Evolutionary conservation across 2,329 filamentous ascomycete species (phyloP), one percentile per base, ranked within the genome.

Genomic region (Lecanosticta acicola): DNA sequence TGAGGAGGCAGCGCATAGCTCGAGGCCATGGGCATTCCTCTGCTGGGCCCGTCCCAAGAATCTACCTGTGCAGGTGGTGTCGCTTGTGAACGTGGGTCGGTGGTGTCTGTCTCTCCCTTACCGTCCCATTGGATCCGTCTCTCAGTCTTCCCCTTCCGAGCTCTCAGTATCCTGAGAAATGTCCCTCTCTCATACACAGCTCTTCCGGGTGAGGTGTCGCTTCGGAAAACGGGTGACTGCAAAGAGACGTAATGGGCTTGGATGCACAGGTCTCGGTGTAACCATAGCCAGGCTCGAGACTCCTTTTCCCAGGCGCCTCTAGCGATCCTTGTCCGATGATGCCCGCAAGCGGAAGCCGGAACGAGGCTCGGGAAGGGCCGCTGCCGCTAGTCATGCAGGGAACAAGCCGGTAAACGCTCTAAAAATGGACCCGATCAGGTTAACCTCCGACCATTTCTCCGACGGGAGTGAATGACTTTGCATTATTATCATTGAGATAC

Each of bases 1-100:
- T 33, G 14, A 7, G 62, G 48, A 39, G 71, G 69, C 51, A 71
- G 62, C 36, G 69, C 69, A 64, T 72, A 72, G 46, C 66, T 68
- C 46, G 69, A 70, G 49, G 69, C 68, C 70, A 73, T 73, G 3
- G 29, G 13, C 39, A 35, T 19, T 29, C 29, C 39, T n/a, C n/a
- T 16, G 8, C 24, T 11, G 7, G 24, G 7, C 7, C 24, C 7
- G 24, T 5, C 24, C 24, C 24, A 29, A 29, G 24, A 11, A 5
- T 7, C 24, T 29, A 5, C 7, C 24, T 29, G 24, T 18, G 39
- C 39, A 34, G 24, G 24, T 29, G 24, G 24, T 29, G 24, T 29
- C 24, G 24, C 24, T 29, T 29, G 24, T 4, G 35, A 37, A 8
- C 5, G 9, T 19, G 35, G 26, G 26, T 33, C 13, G 58, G 59